Evolutionary conservation across 2,329 filamentous ascomycete species (phyloP).

Genomic region (Aspergillus uvarum): DNA sequence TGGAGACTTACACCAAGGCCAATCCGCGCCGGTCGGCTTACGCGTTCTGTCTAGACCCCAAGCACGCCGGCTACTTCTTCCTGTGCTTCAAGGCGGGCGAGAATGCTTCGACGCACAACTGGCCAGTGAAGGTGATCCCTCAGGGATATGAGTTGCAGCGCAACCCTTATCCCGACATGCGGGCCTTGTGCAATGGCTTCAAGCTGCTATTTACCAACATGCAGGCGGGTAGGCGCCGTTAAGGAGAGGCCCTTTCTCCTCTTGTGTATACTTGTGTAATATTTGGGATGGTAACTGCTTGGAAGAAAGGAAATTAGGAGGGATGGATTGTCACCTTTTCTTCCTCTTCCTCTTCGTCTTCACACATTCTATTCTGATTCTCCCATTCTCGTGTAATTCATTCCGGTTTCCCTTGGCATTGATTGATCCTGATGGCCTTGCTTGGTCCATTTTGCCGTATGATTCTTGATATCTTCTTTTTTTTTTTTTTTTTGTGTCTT

Average conservation of each 20-base stretch:
- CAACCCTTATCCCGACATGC: slow-evolving; percentile 90
- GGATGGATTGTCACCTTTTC: not conserved
- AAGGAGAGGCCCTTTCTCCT: slow-evolving; percentile 9
- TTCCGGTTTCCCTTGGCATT: not conserved
- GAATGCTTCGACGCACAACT: slow-evolving; percentile 68
- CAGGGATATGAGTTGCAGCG: slow-evolving; percentile 90
- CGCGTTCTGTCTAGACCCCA: slow-evolving; percentile 90
- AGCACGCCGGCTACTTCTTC: slow-evolving; percentile 91
- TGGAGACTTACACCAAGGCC: slow-evolving; percentile 91
- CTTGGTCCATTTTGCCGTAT: not conserved
- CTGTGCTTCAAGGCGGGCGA: slow-evolving; percentile 93
- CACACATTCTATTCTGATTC: not conserved
- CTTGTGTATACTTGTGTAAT: slow-evolving; percentile 21
- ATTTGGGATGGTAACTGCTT: slow-evolving; percentile 8
- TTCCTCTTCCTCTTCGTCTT: not conserved
- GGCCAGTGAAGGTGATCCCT: slow-evolving; percentile 87
- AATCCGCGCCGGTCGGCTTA: slow-evolving; percentile 94
- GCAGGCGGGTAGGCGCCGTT: slow-evolving; percentile 41
- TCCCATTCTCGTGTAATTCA: not conserved
- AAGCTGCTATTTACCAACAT: slow-evolving; percentile 77
- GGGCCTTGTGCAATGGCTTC: slow-evolving; percentile 93
- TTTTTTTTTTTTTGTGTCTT: not conserved
- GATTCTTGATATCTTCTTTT: not conserved
- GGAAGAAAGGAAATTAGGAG: not conserved
- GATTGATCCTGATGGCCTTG: not conserved